phyloP scores from a whole-genome alignment of 176 grass and related monocot genomes.

The Oryza meyeriana region DNA sequence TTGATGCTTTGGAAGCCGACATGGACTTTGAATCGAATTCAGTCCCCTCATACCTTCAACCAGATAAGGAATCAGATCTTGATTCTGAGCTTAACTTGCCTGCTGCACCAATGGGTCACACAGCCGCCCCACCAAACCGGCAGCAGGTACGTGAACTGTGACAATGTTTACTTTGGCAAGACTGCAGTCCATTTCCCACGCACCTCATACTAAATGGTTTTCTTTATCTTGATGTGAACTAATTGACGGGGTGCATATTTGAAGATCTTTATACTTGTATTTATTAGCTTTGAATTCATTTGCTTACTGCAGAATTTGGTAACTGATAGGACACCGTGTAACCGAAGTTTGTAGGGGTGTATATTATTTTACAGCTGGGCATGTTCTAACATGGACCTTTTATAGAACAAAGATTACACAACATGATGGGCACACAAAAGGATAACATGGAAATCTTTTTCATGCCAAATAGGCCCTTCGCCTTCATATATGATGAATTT shows the following conservation, averaged over 20 bases:
- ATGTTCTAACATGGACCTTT: not conserved
- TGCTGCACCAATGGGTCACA: conserved; percentile 65
- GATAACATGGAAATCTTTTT: not conserved
- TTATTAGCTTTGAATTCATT: not conserved
- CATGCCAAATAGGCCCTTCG: not conserved
- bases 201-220: not conserved
- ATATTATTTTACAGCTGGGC: not conserved
- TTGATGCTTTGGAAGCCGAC: conserved; percentile 96
- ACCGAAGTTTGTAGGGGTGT: not conserved
- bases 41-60: conserved; percentile 91
- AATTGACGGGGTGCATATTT: not conserved
- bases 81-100: conserved; percentile 72
- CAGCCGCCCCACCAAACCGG: conserved; percentile 19
- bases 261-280: not conserved
- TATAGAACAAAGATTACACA: not conserved
- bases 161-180: not conserved
- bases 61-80: conserved; percentile 68
- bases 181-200: not conserved
- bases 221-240: not conserved
- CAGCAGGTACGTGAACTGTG: conserved; percentile 24
- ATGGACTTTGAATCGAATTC: conserved; percentile 77
- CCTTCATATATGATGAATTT: not conserved
- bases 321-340: not conserved
- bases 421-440: not conserved
- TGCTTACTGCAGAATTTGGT: not conserved